Evolutionary conservation across 495 filamentous ascomycete genomes (phyloP), one percentile per base, ranked within the genome.

Genomic region (Bacidia gigantensis): DNA sequence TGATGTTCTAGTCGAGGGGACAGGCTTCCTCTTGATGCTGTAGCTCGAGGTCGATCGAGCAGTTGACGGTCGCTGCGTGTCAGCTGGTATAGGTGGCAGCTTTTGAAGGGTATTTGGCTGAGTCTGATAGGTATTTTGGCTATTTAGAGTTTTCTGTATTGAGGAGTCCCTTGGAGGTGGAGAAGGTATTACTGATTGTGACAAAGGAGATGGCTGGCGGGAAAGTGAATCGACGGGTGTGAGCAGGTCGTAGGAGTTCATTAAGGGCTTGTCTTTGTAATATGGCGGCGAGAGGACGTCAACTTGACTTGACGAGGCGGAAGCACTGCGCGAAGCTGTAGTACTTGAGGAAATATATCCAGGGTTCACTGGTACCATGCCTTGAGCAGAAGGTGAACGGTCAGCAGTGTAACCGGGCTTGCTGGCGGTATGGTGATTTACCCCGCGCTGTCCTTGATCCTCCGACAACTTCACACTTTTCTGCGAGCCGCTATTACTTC

Each of bases 11-110:
- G 57, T 50, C 7, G 12, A 5, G 3, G 84, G 81, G 3, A 87
- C 64, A 22, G 86, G 84, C 59, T 89, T 92, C 53, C 79, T 70
- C 52, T 67, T 69, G 43, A 82, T 70, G 35, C 70, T 68, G 52
- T 67, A 68, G 32, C 60, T 53, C 17, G 73, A 70, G 42, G 46
- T 60, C 17, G 53, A 50, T 39, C 60, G 60, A 22, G 52, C 49
- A 20, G 53, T 9, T 39, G 57, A 47, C 14, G 60, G 57, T 2
- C 57, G 51, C 40, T 73, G 67, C 44, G 73, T 45, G 25, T 60
- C 66, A 2, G 47, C 43, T 20, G 69, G 65, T 50, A 70, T 64
- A 39, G 64, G 66, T 32, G 64, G 62, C 48, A 59, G 52, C 55
- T 68, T 65, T 2, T 58, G 61, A 26, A 63, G 63, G 29, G 40